Percentiles rank a stretch among this genome's conserved stretches.
Evolutionary conservation across 495 filamentous ascomycete species (phyloP).

Genomic region (Penicillium coprophilum): DNA sequence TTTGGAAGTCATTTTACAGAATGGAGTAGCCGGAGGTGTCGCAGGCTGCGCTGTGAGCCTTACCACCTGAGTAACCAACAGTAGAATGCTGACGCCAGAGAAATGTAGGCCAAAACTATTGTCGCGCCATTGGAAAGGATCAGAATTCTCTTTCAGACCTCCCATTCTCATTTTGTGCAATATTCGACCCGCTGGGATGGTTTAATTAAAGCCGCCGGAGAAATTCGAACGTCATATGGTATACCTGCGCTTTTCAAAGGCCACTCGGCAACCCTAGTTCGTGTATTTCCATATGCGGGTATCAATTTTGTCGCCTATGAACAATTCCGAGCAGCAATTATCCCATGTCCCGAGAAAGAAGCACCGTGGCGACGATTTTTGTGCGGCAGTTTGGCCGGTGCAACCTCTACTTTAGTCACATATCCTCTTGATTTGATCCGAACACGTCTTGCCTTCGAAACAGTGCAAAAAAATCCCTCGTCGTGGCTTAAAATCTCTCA

Average conservation of each 20-base stretch:
- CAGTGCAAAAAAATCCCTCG: slow-evolving; percentile 42
- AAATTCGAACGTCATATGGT: neutral
- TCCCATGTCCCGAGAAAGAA: slow-evolving; percentile 65
- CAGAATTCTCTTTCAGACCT: slow-evolving; percentile 94
- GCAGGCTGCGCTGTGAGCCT: slow-evolving; percentile 74
- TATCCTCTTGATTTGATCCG: slow-evolving; percentile 89
- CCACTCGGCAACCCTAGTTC: slow-evolving; percentile 83
- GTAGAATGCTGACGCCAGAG: neutral
- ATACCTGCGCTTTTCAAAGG: slow-evolving; percentile 68
- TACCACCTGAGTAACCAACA: neutral
- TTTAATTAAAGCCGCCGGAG: slow-evolving; percentile 30
- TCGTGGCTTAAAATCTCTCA: slow-evolving; percentile 57
- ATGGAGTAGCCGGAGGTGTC: slow-evolving; percentile 76
- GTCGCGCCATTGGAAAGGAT: slow-evolving; percentile 92
- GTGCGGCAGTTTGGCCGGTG: slow-evolving; percentile 73
- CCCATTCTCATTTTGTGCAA: slow-evolving; percentile 82
- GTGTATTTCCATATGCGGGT: slow-evolving; percentile 91
- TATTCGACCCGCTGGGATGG: slow-evolving; percentile 85
- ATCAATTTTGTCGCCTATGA: slow-evolving; percentile 96
- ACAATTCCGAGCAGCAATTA: slow-evolving; percentile 74
- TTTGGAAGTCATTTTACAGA: slow-evolving; percentile 43
- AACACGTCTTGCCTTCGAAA: slow-evolving; percentile 89
- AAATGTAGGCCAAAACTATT: slow-evolving; percentile 75
- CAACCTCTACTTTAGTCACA: slow-evolving; percentile 84
- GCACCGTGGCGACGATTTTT: slow-evolving; percentile 71